Percentiles rank a stretch among this genome's conserved stretches.
Conservation (phyloP, 192 early-diverging fungal species). For the Podochytrium sp. region DNA sequence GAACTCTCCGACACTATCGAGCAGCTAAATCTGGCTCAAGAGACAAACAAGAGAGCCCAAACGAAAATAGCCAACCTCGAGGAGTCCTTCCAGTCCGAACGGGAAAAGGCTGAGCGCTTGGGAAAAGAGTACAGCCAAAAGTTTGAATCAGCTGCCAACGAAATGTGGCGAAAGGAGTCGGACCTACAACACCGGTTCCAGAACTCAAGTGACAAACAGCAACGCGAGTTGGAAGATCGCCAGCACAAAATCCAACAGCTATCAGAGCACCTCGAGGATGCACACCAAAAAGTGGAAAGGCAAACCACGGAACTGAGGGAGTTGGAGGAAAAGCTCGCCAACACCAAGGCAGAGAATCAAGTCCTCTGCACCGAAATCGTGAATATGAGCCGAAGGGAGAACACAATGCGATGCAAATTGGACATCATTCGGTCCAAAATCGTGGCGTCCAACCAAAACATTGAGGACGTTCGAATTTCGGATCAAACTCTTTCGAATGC, state of each 20-base stretch:
- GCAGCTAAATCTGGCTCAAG: neutral
- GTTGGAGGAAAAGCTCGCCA: slow-evolving; percentile 15
- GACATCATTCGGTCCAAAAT: slow-evolving; percentile 28
- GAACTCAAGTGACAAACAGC: neutral
- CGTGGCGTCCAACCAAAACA: slow-evolving; percentile 28
- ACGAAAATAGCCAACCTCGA: neutral
- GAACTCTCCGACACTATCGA: neutral
- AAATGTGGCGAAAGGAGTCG: slow-evolving; percentile 2
- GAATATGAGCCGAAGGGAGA: slow-evolving; percentile 11
- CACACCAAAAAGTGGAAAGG: neutral
- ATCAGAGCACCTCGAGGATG: neutral
- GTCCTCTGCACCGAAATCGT: slow-evolving; percentile 24
- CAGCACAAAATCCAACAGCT: neutral
- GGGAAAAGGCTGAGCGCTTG: neutral
- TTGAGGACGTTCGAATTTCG: slow-evolving; percentile 2
- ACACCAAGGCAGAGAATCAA: slow-evolving; percentile 22
- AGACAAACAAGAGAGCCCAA: neutral
- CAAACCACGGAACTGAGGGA: slow-evolving; percentile 1
- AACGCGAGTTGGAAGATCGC: neutral
- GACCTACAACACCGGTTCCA: neutral
- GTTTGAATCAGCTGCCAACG: neutral
- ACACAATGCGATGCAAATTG: slow-evolving; percentile 17
- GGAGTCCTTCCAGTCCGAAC: neutral
- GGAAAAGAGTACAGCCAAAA: neutral
- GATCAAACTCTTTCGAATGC: slow-evolving; percentile 9